Evolutionary conservation across 2,329 filamentous ascomycete species (phyloP).

Genomic region (Ceratocystiopsis sp.): DNA sequence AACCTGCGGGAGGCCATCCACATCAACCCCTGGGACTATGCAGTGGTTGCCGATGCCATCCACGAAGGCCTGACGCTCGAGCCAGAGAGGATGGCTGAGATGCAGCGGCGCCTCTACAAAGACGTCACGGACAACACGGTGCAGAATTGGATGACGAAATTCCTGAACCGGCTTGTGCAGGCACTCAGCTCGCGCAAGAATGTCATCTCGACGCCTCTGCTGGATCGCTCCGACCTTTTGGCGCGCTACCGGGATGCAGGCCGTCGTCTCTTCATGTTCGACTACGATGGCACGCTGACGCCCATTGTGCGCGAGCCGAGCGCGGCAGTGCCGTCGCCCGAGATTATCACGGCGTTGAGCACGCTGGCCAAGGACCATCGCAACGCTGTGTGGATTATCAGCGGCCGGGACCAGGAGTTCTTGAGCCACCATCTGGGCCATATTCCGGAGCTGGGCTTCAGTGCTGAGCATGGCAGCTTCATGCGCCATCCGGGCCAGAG

Average conservation of each 20-base stretch:
- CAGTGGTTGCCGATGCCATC: conserved; percentile 69
- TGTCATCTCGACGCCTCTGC: conserved; percentile 58
- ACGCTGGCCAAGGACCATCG: conserved; percentile 60
- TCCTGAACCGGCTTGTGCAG: conserved; percentile 60
- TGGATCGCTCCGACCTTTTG: conserved; percentile 60
- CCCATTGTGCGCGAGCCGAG: conserved; percentile 87
- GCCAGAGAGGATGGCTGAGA: conserved; percentile 42
- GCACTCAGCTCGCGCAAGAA: conserved; percentile 65
- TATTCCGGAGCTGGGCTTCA: conserved; percentile 77
- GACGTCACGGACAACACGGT: conserved; percentile 79
- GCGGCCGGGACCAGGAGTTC: conserved; percentile 83
- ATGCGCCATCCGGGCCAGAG: conserved; percentile 62
- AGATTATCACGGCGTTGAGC: conserved; percentile 64
- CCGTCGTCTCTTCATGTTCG: conserved; percentile 90
- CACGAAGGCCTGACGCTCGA: conserved; percentile 67
- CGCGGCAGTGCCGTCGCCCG: conserved; percentile 73
- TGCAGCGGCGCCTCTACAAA: conserved; percentile 60
- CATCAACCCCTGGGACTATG: conserved; percentile 92
- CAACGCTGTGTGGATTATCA: conserved; percentile 97
- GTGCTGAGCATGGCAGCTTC: conserved; percentile 93
- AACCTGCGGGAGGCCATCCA: conserved; percentile 75
- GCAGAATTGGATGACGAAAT: conserved; percentile 68
- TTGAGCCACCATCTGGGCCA: conserved; percentile 83
- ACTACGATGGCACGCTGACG: conserved; percentile 94
- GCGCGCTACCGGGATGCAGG: conserved; percentile 56